A percentile compares a stretch with the other conserved stretches of the same genome.
phyloP scores from a whole-genome alignment of 441 rosid species.

The Gossypium davidsonii region DNA sequence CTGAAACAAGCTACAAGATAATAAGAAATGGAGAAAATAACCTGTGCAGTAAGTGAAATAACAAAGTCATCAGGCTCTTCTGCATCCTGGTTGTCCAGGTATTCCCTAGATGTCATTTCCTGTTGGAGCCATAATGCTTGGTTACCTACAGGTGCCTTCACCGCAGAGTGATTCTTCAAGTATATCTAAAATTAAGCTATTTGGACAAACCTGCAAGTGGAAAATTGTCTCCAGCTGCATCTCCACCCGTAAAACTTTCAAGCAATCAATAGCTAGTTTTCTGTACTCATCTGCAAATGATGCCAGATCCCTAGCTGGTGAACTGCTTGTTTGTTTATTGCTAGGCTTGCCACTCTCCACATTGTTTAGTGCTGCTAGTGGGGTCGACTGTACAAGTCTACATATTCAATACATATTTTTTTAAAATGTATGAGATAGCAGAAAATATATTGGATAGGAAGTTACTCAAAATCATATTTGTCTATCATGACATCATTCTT shows the following conservation, averaged over 20 bases:
- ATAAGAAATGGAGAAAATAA: slow-evolving; percentile 22
- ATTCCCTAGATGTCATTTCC: slow-evolving; percentile 92
- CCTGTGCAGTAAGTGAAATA: slow-evolving; percentile 89
- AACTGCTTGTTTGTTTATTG: slow-evolving; percentile 31
- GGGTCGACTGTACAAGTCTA: slow-evolving; percentile 70
- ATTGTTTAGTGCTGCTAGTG: slow-evolving; percentile 43
- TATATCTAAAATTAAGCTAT: slow-evolving; percentile 11
- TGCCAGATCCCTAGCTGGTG: slow-evolving; percentile 47
- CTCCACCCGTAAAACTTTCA: slow-evolving; percentile 92
- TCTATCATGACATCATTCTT: background rate
- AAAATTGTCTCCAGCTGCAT: slow-evolving; percentile 95
- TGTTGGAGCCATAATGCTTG: slow-evolving; percentile 29
- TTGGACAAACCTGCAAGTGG: slow-evolving; percentile 78
- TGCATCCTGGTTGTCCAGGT: slow-evolving; percentile 89
- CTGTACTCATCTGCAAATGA: slow-evolving; percentile 91
- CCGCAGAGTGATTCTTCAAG: slow-evolving; percentile 9
- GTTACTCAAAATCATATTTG: slow-evolving; percentile 5
- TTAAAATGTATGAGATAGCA: background rate
- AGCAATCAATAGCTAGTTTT: slow-evolving; percentile 90
- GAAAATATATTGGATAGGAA: background rate
- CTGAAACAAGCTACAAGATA: background rate
- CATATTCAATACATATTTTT: slow-evolving; percentile 6
- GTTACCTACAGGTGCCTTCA: slow-evolving; percentile 16
- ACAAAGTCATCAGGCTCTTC: slow-evolving; percentile 98
- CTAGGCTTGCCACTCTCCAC: slow-evolving; percentile 42